A percentile compares a stretch with the other conserved stretches of the same genome.
phyloP scores from a whole-genome alignment of 2,329 filamentous ascomycete species.

The Aspergillus sojae region DNA sequence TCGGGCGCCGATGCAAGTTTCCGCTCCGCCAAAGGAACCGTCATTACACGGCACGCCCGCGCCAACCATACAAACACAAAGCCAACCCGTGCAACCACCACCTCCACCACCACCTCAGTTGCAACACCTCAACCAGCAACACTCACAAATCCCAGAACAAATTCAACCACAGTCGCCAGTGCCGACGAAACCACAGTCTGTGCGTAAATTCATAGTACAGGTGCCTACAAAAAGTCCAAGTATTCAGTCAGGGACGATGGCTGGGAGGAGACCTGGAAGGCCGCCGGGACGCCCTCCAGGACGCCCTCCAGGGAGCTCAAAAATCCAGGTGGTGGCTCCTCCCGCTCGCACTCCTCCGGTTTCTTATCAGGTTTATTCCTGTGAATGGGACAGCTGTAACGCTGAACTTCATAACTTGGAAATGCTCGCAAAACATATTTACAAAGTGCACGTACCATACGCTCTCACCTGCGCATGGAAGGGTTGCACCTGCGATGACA shows the following conservation, averaged over 20 bases:
- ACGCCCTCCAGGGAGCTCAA: conserved; percentile 21
- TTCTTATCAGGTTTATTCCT: conserved; percentile 53
- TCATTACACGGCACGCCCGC: not conserved
- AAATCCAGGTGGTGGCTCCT: conserved; percentile 25
- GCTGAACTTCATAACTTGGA: conserved; percentile 65
- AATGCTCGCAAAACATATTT: conserved; percentile 60
- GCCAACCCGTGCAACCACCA: not conserved
- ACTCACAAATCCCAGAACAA: not conserved
- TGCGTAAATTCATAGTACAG: not conserved
- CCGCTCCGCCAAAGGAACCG: not conserved
- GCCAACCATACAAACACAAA: not conserved
- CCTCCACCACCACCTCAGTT: not conserved
- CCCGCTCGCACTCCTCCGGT: conserved; percentile 12
- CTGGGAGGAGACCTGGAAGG: conserved; percentile 20
- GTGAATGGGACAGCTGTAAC: conserved; percentile 60
- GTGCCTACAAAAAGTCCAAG: conserved; percentile 1
- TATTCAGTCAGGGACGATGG: conserved; percentile 12
- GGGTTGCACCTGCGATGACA: conserved; percentile 23
- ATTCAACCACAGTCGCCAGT: not conserved
- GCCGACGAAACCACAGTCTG: conserved; percentile 7
- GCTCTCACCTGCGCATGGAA: conserved; percentile 31
- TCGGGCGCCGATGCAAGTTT: not conserved
- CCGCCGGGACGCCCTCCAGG: conserved; percentile 15
- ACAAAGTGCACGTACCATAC: conserved; percentile 54
- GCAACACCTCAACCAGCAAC: not conserved